phyloP scores from a whole-genome alignment of 306 rosid genomes.

The Leucaena leucocephala region DNA sequence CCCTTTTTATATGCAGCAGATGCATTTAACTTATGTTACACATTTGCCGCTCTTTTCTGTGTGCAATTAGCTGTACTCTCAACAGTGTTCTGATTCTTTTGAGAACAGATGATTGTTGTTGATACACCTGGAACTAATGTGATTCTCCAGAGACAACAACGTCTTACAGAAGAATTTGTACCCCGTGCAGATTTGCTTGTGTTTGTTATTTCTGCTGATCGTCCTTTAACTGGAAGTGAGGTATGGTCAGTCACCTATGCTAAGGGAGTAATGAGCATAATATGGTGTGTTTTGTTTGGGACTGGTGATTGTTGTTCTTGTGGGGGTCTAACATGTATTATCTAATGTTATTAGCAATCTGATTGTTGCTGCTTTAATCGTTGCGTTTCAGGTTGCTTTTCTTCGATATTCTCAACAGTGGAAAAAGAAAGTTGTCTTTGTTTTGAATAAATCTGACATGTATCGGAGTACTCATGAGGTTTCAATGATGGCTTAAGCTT shows the following conservation, averaged over 20 bases:
- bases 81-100: conserved; percentile 25
- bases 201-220: conserved; percentile 95
- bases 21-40: background rate
- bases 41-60: conserved; percentile 19
- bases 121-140: conserved; percentile 99
- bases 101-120: conserved; percentile 81
- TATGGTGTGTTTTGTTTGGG: conserved; percentile 5
- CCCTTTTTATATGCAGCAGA: background rate
- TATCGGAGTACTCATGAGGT: conserved; percentile 81
- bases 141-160: conserved; percentile 96
- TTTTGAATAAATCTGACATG: conserved; percentile 91
- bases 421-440: conserved; percentile 96
- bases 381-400: conserved; percentile 70
- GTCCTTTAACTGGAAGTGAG: conserved; percentile 97
- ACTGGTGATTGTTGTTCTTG: conserved; percentile 18
- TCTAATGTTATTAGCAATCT: conserved; percentile 21
- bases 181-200: conserved; percentile 98
- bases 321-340: conserved; percentile 15
- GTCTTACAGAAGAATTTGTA: conserved; percentile 95
- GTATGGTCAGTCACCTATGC: conserved; percentile 47
- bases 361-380: conserved; percentile 24
- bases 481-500: conserved; percentile 35
- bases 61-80: conserved; percentile 3
- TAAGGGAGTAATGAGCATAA: conserved; percentile 7
- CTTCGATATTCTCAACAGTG: conserved; percentile 96